A percentile compares a stretch with the other conserved stretches of the same genome.
phyloP scores from a whole-genome alignment of 2,329 filamentous ascomycete genomes.

The Colletotrichum tofieldiae region DNA sequence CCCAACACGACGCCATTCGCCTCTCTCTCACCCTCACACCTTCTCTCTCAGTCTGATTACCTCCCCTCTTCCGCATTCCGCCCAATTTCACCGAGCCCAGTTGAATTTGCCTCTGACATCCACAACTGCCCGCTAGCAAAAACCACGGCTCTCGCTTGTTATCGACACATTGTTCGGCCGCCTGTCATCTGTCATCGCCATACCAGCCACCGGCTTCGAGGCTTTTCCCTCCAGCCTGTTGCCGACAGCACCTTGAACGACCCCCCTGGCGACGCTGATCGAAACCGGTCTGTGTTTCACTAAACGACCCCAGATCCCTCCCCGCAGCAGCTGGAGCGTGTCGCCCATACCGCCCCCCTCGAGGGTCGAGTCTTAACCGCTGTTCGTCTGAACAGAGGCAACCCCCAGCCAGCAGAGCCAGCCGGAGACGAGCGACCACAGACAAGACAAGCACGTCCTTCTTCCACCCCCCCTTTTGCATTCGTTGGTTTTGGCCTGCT shows the following conservation, averaged over 20 bases:
- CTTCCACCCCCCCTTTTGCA: neutral
- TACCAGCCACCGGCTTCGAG: conserved; percentile 3
- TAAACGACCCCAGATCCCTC: conserved; percentile 42
- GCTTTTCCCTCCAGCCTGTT: neutral
- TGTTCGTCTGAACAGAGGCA: conserved; percentile 38
- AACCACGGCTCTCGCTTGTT: conserved; percentile 1
- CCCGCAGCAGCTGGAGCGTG: conserved; percentile 34
- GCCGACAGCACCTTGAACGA: neutral
- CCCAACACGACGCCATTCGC: conserved; percentile 28
- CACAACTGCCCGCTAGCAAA: conserved; percentile 13
- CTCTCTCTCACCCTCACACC: conserved; percentile 21
- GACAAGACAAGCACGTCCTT: neutral
- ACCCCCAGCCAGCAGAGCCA: conserved; percentile 2
- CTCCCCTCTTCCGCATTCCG: conserved; percentile 21
- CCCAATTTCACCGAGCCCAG: conserved; percentile 3
- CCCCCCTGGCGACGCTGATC: conserved; percentile 28
- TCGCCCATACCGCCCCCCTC: conserved; percentile 21
- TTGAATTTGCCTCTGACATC: conserved; percentile 26
- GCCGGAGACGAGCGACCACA: neutral
- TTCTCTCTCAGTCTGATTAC: conserved; percentile 27
- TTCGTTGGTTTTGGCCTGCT: conserved; percentile 8
- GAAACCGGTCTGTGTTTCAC: conserved; percentile 42
- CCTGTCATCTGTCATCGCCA: conserved; percentile 7
- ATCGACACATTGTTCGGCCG: conserved; percentile 7
- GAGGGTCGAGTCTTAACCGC: conserved; percentile 25